Base-by-base conservation (phyloP, 371 early-diverging fungal genomes). In the Saksenaea vasiformis region DNA sequence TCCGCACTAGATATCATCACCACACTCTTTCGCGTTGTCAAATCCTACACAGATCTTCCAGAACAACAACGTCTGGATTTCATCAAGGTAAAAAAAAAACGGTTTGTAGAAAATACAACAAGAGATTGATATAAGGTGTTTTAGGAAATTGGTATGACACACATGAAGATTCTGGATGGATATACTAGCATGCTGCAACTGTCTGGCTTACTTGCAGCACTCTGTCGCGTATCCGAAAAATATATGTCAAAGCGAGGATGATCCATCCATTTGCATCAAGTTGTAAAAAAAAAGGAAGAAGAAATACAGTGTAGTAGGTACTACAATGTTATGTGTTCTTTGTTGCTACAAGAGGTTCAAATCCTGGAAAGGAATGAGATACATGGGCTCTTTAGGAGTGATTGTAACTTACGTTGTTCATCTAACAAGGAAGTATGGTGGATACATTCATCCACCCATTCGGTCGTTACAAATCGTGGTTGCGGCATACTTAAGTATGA, bases 1-100 rank as follows among this genome's bases (percentile, higher is more conserved):
- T 86, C 93, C 34, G 81, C 92, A 0, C 73, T 95, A 5, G 99
- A 98, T 71, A 95, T 98, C 54, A 90, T 98, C 57, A 93, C 91
- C 0, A 94, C 97, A 1, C 59, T 98, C 27, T 95, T 96, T 75
- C 85, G 91, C 38, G 96, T 98, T 2, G 85, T 90, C 38, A 95
- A 95, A 76, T 76, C 77, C 31, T 85, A 73, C 60, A 47, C 60
- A 5, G 72, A 70, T 2, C 61, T 79, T 26, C 68, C 66, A 31
- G 84, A 81, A 61, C 64, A 55, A 2, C 27, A 71, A 7, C 90
- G 92, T 74, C 80, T 97, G 64, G 91, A 91, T 64, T 96, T 86
- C 70, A 85, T 96, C 47, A 91, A 90, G 80, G 93, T 90, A 69
- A 68, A n/a, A n/a, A n/a, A n/a, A n/a, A n/a, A n/a, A n/a, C n/a